Conservation (phyloP, 2,329 filamentous ascomycete species). For the Macrophomina tecta region DNA sequence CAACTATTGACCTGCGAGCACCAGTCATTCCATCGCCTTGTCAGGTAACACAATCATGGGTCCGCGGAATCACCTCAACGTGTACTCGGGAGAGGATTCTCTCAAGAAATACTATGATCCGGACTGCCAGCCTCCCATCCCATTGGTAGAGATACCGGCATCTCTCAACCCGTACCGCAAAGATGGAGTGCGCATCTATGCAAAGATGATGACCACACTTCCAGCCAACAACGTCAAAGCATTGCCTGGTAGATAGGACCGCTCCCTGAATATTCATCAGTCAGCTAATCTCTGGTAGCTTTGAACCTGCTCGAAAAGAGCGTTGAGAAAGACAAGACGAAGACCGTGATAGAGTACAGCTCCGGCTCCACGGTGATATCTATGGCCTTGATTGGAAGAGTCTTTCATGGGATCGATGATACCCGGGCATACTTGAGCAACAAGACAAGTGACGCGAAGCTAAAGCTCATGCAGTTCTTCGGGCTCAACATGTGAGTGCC, state of each 20-base stretch:
- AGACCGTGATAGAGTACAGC: slow-evolving; percentile 65
- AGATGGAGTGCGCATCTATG: slow-evolving; percentile 67
- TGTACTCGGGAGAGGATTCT: slow-evolving; percentile 64
- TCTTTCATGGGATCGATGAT: slow-evolving; percentile 59
- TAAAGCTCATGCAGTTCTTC: slow-evolving; percentile 66
- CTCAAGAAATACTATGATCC: slow-evolving; percentile 66
- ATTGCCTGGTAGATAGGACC: slow-evolving; percentile 57
- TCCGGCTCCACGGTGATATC: slow-evolving; percentile 69
- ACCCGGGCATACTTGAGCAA: slow-evolving; percentile 64
- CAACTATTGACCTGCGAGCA: not conserved
- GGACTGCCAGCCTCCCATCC: slow-evolving; percentile 62
- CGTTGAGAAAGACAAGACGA: slow-evolving; percentile 45
- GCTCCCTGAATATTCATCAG: not conserved
- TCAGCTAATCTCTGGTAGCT: slow-evolving; percentile 43
- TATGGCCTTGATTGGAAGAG: slow-evolving; percentile 61
- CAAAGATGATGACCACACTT: slow-evolving; percentile 70
- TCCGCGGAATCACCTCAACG: slow-evolving; percentile 53
- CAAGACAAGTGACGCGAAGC: slow-evolving; percentile 61
- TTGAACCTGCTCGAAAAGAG: slow-evolving; percentile 56
- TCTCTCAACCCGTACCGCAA: slow-evolving; percentile 62
- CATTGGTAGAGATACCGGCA: slow-evolving; percentile 66
- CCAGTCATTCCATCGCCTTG: not conserved
- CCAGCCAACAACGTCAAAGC: slow-evolving; percentile 70
- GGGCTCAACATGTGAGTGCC: slow-evolving; percentile 57
- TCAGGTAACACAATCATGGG: slow-evolving; percentile 2